Evolutionary conservation across 2,329 filamentous ascomycete species (phyloP).

Genomic region (Alternaria incomplexa): DNA sequence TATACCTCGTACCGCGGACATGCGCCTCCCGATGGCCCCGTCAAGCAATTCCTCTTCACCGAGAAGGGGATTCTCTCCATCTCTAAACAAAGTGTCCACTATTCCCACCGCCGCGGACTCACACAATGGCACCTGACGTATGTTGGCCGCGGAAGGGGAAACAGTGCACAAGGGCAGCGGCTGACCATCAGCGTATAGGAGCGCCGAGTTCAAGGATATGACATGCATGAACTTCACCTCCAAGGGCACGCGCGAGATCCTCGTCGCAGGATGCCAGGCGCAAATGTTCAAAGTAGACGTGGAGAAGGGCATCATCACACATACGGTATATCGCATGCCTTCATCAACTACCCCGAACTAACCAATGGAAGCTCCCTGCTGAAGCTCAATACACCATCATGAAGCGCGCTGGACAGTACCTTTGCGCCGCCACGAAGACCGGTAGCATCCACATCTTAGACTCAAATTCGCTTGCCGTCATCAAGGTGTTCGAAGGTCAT

Average conservation of each 20-base stretch:
- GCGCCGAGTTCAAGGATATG: conserved; percentile 81
- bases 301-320: conserved; percentile 57
- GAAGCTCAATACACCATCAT: conserved; percentile 86
- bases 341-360: conserved; percentile 13
- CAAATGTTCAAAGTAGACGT: conserved; percentile 80
- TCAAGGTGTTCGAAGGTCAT: conserved; percentile 91
- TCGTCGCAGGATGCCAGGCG: conserved; percentile 86
- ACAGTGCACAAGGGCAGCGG: not conserved
- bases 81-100: conserved; percentile 82
- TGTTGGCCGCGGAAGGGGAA: conserved; percentile 28
- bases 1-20: conserved; percentile 93
- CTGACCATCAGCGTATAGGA: conserved; percentile 53
- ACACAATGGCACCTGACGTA: conserved; percentile 88
- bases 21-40: conserved; percentile 71
- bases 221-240: conserved; percentile 96
- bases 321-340: conserved; percentile 42
- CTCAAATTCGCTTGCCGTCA: conserved; percentile 74
- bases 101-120: conserved; percentile 81
- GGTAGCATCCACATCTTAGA: conserved; percentile 89
- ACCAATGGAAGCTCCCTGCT: conserved; percentile 64
- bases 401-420: conserved; percentile 83
- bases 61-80: conserved; percentile 90
- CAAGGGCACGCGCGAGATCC: conserved; percentile 79
- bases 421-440: conserved; percentile 85
- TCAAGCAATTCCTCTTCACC: conserved; percentile 89